phyloP scores from a whole-genome alignment of 2,329 filamentous ascomycete genomes.

The Cryphonectria parasitica region DNA sequence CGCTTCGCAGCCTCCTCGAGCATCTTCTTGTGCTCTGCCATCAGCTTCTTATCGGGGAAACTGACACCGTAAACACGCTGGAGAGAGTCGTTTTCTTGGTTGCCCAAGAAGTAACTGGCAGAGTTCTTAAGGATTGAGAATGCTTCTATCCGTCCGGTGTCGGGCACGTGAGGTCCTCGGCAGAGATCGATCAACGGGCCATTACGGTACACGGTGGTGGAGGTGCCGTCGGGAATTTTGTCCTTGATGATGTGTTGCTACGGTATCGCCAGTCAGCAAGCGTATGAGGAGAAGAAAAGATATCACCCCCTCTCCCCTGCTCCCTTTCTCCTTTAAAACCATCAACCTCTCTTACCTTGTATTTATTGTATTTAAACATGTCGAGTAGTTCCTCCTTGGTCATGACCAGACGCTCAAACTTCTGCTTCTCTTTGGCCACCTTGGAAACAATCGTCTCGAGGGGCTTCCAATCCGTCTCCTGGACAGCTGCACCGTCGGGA shows the following conservation, averaged over 20 bases:
- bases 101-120: slow-evolving; percentile 83
- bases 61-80: slow-evolving; percentile 97
- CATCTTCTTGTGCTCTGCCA: slow-evolving; percentile 92
- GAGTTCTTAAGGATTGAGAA: slow-evolving; percentile 85
- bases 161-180: slow-evolving; percentile 90
- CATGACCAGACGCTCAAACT: slow-evolving; percentile 86
- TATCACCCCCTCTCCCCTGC: too few species aligned
- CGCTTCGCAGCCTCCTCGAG: slow-evolving; percentile 97
- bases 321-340: not conserved
- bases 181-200: slow-evolving; percentile 95
- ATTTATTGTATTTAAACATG: slow-evolving; percentile 98
- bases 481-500: slow-evolving; percentile 70
- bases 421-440: slow-evolving; percentile 96
- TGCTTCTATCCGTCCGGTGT: slow-evolving; percentile 91
- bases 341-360: slow-evolving; percentile 61
- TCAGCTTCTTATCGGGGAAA: slow-evolving; percentile 92
- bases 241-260: slow-evolving; percentile 94
- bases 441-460: slow-evolving; percentile 79
- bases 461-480: slow-evolving; percentile 79
- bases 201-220: slow-evolving; percentile 91
- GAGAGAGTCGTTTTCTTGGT: slow-evolving; percentile 90
- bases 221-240: slow-evolving; percentile 86
- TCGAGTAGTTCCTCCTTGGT: slow-evolving; percentile 90
- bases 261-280: slow-evolving; percentile 6
- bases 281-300: too few species aligned